Percentiles rank a stretch among this genome's conserved stretches.
Conservation (phyloP, 2,329 filamentous ascomycete genomes). For the Simplicillium sp. region DNA sequence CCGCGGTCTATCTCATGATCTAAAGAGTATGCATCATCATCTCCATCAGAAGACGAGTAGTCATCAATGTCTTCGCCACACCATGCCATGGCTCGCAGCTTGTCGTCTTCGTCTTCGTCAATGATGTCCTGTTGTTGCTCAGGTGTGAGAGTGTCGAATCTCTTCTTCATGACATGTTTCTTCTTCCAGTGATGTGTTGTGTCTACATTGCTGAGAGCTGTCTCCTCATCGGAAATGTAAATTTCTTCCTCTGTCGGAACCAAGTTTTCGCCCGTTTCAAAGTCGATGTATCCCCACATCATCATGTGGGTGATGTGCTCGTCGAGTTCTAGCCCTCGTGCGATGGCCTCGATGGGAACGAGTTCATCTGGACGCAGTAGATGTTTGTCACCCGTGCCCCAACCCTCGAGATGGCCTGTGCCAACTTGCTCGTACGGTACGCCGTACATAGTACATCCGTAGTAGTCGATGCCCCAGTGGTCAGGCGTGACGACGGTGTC, state of each 20-base stretch:
- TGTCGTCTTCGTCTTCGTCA: slow-evolving; percentile 24
- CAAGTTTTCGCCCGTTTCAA: slow-evolving; percentile 37
- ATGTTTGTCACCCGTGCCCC: slow-evolving; percentile 35
- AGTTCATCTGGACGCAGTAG: slow-evolving; percentile 50
- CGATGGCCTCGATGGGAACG: slow-evolving; percentile 44
- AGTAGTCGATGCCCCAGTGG: slow-evolving; percentile 11
- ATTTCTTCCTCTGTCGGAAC: slow-evolving; percentile 39
- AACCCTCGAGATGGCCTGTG: slow-evolving; percentile 42
- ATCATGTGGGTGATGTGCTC: slow-evolving; percentile 46
- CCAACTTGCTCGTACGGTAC: slow-evolving; percentile 45
- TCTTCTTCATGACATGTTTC: slow-evolving; percentile 34
- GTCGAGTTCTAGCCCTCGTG: slow-evolving; percentile 43
- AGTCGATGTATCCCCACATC: slow-evolving; percentile 53
- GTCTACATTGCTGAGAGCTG: slow-evolving; percentile 19
- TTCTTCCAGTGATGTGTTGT: slow-evolving; percentile 29
- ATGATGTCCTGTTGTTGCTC: slow-evolving; percentile 27
- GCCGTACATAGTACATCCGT: slow-evolving; percentile 30
- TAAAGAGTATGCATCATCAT: slow-evolving; percentile 11
- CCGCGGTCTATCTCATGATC: slow-evolving; percentile 24
- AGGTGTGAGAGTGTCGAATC: slow-evolving; percentile 26
- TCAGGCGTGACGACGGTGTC: slow-evolving; percentile 32
- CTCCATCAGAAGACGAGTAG: slow-evolving; percentile 4
- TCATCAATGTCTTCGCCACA: slow-evolving; percentile 13
- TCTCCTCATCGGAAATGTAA: slow-evolving; percentile 40
- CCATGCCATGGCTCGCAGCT: slow-evolving; percentile 24